Conservation (phyloP, 2,329 filamentous ascomycete genomes). For the Thielaviopsis musarum region DNA sequence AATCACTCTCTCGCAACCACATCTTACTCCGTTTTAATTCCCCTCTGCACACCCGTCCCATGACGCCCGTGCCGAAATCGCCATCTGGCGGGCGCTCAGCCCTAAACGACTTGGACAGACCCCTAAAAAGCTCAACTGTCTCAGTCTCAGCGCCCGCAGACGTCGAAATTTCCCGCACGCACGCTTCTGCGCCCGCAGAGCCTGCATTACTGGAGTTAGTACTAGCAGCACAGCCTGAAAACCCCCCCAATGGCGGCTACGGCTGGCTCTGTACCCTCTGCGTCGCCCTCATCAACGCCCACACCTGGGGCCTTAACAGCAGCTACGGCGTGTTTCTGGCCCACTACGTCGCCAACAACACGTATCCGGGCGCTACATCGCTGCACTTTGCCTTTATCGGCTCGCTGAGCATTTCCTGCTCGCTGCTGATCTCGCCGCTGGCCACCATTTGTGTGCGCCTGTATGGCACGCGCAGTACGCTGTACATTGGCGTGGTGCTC, state of each 20-base stretch:
- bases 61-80: too few relatives aligned
- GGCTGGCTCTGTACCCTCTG: conserved; percentile 27
- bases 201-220: background rate
- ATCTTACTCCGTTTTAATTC: too few relatives aligned
- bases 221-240: background rate
- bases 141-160: too few relatives aligned
- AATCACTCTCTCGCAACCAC: too few relatives aligned
- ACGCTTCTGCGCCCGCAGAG: too few relatives aligned
- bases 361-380: conserved; percentile 44
- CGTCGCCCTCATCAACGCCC: conserved; percentile 39
- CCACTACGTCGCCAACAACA: conserved; percentile 37
- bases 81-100: too few relatives aligned
- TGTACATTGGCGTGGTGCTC: conserved; percentile 47
- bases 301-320: conserved; percentile 58
- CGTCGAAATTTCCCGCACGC: too few relatives aligned
- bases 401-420: conserved; percentile 22
- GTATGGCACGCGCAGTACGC: conserved; percentile 45
- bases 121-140: too few relatives aligned
- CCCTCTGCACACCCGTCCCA: too few relatives aligned
- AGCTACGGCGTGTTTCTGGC: conserved; percentile 35
- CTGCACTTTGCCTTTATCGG: conserved; percentile 67
- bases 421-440: conserved; percentile 51
- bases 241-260: conserved; percentile 46
- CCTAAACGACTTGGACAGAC: too few relatives aligned
- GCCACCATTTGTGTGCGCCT: conserved; percentile 43